These are phyloP conservation scores for Mitragyna speciosa DNA, from an alignment of 257 asterid species.

Conservation along the genomic window DNA sequence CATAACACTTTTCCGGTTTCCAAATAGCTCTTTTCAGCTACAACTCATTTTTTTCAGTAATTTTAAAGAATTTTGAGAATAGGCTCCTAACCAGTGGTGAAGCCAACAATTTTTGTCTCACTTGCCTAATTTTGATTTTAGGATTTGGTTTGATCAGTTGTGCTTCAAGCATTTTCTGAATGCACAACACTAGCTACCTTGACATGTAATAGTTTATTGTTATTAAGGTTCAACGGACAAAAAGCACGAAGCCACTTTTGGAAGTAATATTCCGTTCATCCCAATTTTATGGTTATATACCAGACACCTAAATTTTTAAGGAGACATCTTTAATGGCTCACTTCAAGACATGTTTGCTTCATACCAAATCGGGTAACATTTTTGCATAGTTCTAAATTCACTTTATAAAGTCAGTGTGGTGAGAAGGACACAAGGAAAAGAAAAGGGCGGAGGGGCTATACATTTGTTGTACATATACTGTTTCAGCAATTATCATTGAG, in stretches of 20 bases:
- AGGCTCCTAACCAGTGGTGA: not conserved
- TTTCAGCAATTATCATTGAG: not conserved
- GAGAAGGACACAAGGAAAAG: not conserved
- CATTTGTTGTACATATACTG: not conserved
- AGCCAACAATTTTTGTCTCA: not conserved
- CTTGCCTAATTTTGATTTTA: not conserved
- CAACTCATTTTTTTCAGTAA: not conserved
- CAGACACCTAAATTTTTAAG: not conserved
- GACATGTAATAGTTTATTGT: not conserved
- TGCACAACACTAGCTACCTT: not conserved
- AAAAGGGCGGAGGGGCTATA: not conserved
- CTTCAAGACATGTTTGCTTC: not conserved
- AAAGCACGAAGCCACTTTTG: not conserved
- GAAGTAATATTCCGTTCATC: not conserved
- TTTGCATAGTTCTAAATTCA: not conserved
- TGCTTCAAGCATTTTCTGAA: not conserved
- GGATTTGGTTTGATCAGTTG: not conserved
- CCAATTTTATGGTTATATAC: not conserved
- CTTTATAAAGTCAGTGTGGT: not conserved
- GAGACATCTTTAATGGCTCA: not conserved
- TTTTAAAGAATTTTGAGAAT: not conserved
- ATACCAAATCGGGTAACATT: not conserved
- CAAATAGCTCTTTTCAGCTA: not conserved
- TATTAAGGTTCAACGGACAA: not conserved
- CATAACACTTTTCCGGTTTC: not conserved